These are phyloP conservation scores for Leccinum uliginosum DNA, from an alignment of 768 basidiomycete species.

Conservation along the genomic window DNA sequence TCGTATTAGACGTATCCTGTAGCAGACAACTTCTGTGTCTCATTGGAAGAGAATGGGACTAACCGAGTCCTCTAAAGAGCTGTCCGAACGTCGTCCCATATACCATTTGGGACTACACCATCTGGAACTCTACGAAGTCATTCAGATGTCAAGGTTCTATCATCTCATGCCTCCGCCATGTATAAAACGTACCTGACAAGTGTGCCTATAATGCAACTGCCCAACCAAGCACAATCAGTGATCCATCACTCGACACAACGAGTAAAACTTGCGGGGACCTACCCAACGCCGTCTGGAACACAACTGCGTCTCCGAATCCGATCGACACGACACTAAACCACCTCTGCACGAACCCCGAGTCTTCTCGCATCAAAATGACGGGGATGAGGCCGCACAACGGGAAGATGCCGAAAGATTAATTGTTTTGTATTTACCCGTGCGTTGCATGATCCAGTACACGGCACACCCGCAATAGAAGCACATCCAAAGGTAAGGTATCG, in stretches of 20 bases:
- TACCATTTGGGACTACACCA: conserved; percentile 7
- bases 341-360: conserved; percentile 19
- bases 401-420: conserved; percentile 45
- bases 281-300: conserved; percentile 18
- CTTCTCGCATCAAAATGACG: conserved; percentile 27
- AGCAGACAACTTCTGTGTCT: background rate
- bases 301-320: conserved; percentile 17
- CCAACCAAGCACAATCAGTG: background rate
- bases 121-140: conserved; percentile 5
- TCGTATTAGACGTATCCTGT: background rate
- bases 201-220: conserved; percentile 6
- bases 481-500: conserved; percentile 55
- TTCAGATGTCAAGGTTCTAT: background rate
- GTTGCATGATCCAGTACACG: conserved; percentile 41
- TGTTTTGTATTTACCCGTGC: conserved; percentile 46
- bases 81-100: conserved; percentile 23
- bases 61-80: conserved; percentile 20
- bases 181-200: background rate
- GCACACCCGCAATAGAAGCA: conserved; percentile 64
- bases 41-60: background rate
- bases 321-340: conserved; percentile 20
- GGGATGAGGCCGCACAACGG: conserved; percentile 43
- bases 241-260: background rate
- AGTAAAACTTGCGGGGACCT: background rate
- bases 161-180: background rate